Base-by-base conservation (phyloP, 768 basidiomycete genomes). In the Candolleomyces eurysporus region DNA sequence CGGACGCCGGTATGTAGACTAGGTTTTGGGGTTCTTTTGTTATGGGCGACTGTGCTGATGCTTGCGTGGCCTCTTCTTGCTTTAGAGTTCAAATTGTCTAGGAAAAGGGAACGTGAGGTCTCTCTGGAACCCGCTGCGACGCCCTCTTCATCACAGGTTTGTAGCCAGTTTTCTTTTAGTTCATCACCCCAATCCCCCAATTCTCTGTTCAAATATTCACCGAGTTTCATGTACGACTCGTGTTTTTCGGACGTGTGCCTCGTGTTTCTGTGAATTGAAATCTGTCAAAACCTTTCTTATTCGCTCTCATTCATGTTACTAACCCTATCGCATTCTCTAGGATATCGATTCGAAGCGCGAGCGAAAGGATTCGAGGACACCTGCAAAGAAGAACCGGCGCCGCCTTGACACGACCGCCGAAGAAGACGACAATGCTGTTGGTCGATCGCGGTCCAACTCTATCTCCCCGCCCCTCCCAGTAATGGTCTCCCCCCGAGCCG, bases 21-120 rank as follows among this genome's bases (percentile, higher is more conserved):
- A 62, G 45, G 51, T 57, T 39, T 54, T 52, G 50, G 26, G 19
- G 43, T n/a, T 40, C 43, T 43, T 46, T 45, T 14, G 5, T 57
- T 10, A 65, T 66, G 66, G 69, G 67, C 64, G 62, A 61, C 62
- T 62, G 60, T 63, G 64, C 51, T 61, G 61, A 66, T 64, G 60
- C 11, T 54, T 64, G 65, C 67, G 65, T 67, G 62, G 62, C 59
- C 58, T 65, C 63, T 57, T 60, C 61, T 39, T 64, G 59, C 57
- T 58, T 50, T 64, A 81, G 82, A 82, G 56, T 71, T 79, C 65
- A 84, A 78, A 63, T 71, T 78, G 50, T 85, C 89, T 22, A 82
- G 82, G 71, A 93, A 93, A 73, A 82, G 91, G 64, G 90, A 91
- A 72, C 79, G 91, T 40, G 90, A 92, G 72, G 84, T 88, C 22